Evolutionary conservation across 225 moss, liverwort and hornwort genomes (phyloP), one percentile per base, ranked within the genome.

Genomic region (Pleurozium schreberi): DNA sequence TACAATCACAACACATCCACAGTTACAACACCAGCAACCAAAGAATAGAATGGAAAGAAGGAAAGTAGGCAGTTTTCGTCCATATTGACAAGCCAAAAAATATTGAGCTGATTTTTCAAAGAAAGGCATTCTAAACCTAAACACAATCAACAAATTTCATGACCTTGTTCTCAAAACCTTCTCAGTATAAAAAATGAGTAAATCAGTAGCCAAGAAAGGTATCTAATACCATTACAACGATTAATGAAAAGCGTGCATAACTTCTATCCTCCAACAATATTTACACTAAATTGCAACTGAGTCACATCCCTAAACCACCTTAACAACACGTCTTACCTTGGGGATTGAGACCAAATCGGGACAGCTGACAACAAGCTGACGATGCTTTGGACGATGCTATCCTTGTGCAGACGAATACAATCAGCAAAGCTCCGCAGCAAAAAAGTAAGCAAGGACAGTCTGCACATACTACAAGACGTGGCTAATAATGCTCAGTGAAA

Each of bases 391-490:
- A 50, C 87, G 60, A 97, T 95, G 93, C 97, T 96, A 74, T 99
- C 98, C 85, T 96, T 96, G 77, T 97, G 98, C 45, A 95, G 96
- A 75, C 96, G 98, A 89, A 99, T 96, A 84, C 90, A 97, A 82
- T 98, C 96, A 67, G 96, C 96, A 91, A 99, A 99, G 87, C 96
- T 96, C 87, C 96, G 96, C 90, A 99, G 70, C 90, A 99, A 91
- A 91, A 97, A 97, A 42, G 96, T 96, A 80, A 99, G 93, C 90
- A 99, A 97, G 59, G 96, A 97, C 97, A 64, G 98, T 97, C 96
- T 99, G 96, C 49, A 75, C 88, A 63, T 61, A 31, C 55, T 69
- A 89, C 63, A 85, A 86, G 55, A 73, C 25, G 62, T 52, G 58
- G 62, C 38, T 45, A 69, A 81, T 25, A 85, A 80, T 76, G 66